Evolutionary conservation across 441 rosid species (phyloP), one percentile per base, ranked within the genome.

Genomic region (Corymbia citriodora): DNA sequence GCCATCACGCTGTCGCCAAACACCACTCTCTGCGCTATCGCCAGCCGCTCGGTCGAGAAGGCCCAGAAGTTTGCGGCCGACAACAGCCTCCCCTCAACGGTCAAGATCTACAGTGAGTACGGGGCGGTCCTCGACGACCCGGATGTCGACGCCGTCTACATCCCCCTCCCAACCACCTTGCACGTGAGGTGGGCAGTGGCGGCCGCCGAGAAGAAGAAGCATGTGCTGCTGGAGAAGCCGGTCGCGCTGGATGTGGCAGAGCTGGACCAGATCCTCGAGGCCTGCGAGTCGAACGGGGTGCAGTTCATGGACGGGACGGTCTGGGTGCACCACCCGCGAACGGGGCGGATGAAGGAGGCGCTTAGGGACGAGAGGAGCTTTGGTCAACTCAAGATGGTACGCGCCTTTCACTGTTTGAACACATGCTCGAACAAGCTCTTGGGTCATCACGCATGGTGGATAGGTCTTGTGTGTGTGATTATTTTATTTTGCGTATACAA

Each of bases 271-370:
- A 91, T 94, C 29, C 90, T 92, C 65, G 94, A 88, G 86, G 94
- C 95, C 1, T 94, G 96, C 52, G 92, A 91, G 86, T 91, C 92
- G 87, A 93, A 92, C 88, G 94, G 94, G 65, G 95, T 94, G 3
- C 95, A 94, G 94, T 93, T 94, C 82, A 95, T 95, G 96, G 96
- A 95, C 90, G 94, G 95, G 61, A 89, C 95, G 81, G 90, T 94
- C 87, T 95, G 96, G 96, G 89, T 95, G 92, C 95, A 95, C 92
- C 95, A 94, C 87, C 94, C 94, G 57, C 92, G 96, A 90, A 94
- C 95, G 86, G 93, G 63, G n/a, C 92, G 88, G 91, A 91, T 95
- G 89, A 89, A 90, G 93, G 95, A 94, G 72, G 88, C 88, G 91
- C 89, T 96, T 61, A 90, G 90, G 88, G 93, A 93, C 92, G 93